phyloP scores from a whole-genome alignment of 768 basidiomycete genomes.

The Trametes cubensis region DNA sequence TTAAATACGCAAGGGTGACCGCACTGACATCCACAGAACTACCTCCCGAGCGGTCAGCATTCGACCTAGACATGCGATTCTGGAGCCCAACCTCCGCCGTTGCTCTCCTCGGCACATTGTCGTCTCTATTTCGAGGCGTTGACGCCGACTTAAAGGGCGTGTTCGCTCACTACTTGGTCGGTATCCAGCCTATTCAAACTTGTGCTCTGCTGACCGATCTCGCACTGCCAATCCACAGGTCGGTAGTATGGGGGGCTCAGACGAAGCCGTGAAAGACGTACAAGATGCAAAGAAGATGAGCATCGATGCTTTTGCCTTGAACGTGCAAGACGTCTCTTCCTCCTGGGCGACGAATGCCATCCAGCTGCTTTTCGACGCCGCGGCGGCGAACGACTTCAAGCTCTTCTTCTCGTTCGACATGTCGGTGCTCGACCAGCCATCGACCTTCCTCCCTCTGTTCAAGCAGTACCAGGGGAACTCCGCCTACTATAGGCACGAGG shows the following conservation, averaged over 20 bases:
- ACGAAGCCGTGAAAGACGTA: conserved; percentile 16
- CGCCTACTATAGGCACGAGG: conserved; percentile 43
- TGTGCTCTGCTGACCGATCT: neutral
- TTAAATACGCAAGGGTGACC: too few species aligned
- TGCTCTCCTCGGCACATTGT: neutral
- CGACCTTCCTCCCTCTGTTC: conserved; percentile 13
- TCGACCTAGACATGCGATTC: too few species aligned
- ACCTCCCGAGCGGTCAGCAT: too few species aligned
- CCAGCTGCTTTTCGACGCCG: conserved; percentile 36
- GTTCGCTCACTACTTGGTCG: conserved; percentile 6
- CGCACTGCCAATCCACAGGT: neutral
- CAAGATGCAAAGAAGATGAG: conserved; percentile 24
- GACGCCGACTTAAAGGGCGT: conserved; percentile 6
- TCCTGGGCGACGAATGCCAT: conserved; percentile 3
- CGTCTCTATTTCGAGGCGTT: neutral
- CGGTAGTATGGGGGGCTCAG: conserved; percentile 8
- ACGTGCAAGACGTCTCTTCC: conserved; percentile 38
- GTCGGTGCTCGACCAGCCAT: conserved; percentile 40
- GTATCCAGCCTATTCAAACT: neutral
- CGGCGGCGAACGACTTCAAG: conserved; percentile 42
- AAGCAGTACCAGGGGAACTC: conserved; percentile 44
- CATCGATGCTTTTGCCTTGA: conserved; percentile 59
- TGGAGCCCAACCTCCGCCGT: neutral
- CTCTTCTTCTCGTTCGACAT: conserved; percentile 81
- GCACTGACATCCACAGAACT: too few species aligned